Conservation (phyloP, 2,329 filamentous ascomycete species). For the Cladosporium austrohemisphaericum region DNA sequence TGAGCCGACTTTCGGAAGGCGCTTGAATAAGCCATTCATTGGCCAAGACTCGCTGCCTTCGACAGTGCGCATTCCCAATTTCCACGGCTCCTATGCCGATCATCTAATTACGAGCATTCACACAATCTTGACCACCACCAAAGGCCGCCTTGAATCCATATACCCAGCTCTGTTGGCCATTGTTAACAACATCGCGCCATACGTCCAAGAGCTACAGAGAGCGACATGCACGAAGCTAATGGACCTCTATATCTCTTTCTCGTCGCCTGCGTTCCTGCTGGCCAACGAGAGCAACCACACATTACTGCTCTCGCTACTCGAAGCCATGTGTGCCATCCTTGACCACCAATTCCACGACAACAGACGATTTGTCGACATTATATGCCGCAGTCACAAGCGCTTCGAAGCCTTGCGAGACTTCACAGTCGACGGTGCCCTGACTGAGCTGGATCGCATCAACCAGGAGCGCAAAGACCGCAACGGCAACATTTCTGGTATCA, state of each 20-base stretch:
- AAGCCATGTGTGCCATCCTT: slow-evolving; percentile 83
- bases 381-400: slow-evolving; percentile 74
- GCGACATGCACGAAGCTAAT: slow-evolving; percentile 76
- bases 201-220: slow-evolving; percentile 71
- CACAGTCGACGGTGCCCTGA: slow-evolving; percentile 85
- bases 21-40: slow-evolving; percentile 83
- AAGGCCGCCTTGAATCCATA: slow-evolving; percentile 83
- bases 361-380: slow-evolving; percentile 71
- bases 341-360: slow-evolving; percentile 72
- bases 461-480: slow-evolving; percentile 58
- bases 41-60: slow-evolving; percentile 82
- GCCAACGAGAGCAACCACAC: slow-evolving; percentile 88
- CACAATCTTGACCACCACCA: slow-evolving; percentile 82
- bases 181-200: slow-evolving; percentile 87
- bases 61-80: slow-evolving; percentile 76
- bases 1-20: slow-evolving; percentile 83
- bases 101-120: slow-evolving; percentile 77
- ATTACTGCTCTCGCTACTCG: slow-evolving; percentile 74
- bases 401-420: slow-evolving; percentile 84
- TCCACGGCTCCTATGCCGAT: slow-evolving; percentile 87
- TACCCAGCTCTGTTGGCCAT: slow-evolving; percentile 90
- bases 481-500: slow-evolving; percentile 28
- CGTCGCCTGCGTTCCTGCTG: slow-evolving; percentile 83
- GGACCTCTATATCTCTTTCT: slow-evolving; percentile 88
- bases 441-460: slow-evolving; percentile 80